Evolutionary conservation across 257 asterid genomes (phyloP), one percentile per base, ranked within the genome.

Genomic region (Solanum lycopersicoides): DNA sequence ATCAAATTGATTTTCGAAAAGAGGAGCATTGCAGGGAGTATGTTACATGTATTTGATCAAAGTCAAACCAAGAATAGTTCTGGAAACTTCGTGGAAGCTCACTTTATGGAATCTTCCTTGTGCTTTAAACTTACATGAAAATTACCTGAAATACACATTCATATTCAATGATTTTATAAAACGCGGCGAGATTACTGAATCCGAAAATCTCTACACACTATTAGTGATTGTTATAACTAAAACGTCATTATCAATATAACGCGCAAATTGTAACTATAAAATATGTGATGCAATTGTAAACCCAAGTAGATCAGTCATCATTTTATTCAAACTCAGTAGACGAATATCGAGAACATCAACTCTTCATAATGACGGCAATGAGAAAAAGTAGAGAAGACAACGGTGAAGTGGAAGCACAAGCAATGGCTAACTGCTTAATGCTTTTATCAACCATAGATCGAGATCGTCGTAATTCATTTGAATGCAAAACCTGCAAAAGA

Each of bases 401-500:
- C 1, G 50, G 56, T 39, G 83, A 72, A 41, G 45, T 87, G 3
- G 88, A 88, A 79, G 35, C 39, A 41, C 59, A 37, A 39, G 90
- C 90, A 12, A 86, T 86, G 90, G 90, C 87, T 6, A 89, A 90
- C 2, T 90, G 92, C 42, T 56, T 88, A 50, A 90, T 88, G 90
- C 86, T 90, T 65, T 35, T 89, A 73, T 73, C 80, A 35, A 35
- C 47, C 28, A 10, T 20, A 5, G 45, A 35, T 73, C 30, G 28
- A 73, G 80, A 73, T 73, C 47, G 45, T 72, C 79, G 80, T n/a
- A 37, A 73, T 73, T 73, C 28, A 20, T 73, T 73, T 41, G 83
- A 87, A 85, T 90, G 92, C 85, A 90, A 90, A 59, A 89, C 91
- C 4, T 90, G 92, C 44, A 89, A 89, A 32, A 82, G 20, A 87